phyloP scores from a whole-genome alignment of 352 stramenopile genomes.

The Pythium diclinum region DNA sequence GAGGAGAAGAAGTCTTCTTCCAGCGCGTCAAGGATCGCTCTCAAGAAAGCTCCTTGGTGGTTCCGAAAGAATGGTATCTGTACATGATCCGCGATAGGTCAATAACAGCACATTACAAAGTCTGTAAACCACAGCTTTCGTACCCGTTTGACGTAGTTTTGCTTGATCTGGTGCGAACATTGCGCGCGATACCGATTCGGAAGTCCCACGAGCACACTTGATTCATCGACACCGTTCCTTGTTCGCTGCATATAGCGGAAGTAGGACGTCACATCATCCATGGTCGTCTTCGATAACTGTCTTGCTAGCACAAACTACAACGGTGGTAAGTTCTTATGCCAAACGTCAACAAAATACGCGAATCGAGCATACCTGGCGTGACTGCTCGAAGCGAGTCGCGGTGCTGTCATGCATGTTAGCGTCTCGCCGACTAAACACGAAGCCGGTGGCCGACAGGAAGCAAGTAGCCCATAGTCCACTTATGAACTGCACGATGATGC shows the following conservation, averaged over 20 bases:
- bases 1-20: constrained; percentile 25
- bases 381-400: constrained; percentile 46
- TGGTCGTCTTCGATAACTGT: constrained; percentile 32
- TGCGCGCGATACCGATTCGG: constrained; percentile 19
- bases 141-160: constrained; percentile 21
- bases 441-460: constrained; percentile 54
- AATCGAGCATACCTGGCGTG: constrained; percentile 22
- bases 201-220: constrained; percentile 13
- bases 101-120: background rate
- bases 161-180: constrained; percentile 25
- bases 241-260: constrained; percentile 70
- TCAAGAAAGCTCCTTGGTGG: constrained; percentile 22
- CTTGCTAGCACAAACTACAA: constrained; percentile 40
- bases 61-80: constrained; percentile 25
- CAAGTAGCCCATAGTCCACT: constrained; percentile 65
- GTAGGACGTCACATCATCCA: constrained; percentile 39
- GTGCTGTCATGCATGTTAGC: constrained; percentile 46
- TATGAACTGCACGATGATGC: constrained; percentile 59
- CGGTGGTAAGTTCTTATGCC: constrained; percentile 10
- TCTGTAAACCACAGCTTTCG: background rate
- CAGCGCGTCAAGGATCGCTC: constrained; percentile 14
- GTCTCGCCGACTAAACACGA: constrained; percentile 66
- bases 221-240: constrained; percentile 31
- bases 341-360: background rate
- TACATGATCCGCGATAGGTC: background rate